phyloP scores from a whole-genome alignment of 768 basidiomycete genomes.

The Myochromella boudieri region DNA sequence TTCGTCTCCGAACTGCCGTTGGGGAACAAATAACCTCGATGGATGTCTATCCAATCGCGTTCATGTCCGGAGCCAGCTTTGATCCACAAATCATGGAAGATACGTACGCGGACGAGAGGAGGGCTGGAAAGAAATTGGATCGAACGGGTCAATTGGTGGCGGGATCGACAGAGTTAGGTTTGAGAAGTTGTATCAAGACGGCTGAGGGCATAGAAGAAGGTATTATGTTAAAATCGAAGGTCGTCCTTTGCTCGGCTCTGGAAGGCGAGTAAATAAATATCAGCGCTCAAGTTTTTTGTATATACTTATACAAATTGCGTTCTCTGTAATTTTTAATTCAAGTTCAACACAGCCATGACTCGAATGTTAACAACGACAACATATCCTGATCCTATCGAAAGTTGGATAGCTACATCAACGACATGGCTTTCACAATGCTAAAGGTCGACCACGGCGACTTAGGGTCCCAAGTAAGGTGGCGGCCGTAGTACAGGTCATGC shows the following conservation, averaged over 20 bases:
- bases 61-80: constrained; percentile 2
- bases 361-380: too few relatives aligned
- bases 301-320: too few relatives aligned
- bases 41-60: constrained; percentile 5
- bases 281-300: too few relatives aligned
- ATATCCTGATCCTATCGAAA: too few relatives aligned
- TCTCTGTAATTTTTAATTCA: too few relatives aligned
- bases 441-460: too few relatives aligned
- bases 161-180: constrained; percentile 22
- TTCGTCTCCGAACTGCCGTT: constrained; percentile 14
- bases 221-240: constrained; percentile 21
- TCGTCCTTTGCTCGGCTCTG: constrained; percentile 16
- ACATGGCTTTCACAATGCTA: too few relatives aligned
- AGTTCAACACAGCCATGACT: too few relatives aligned
- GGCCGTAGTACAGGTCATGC: too few relatives aligned
- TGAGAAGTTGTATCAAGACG: constrained; percentile 4
- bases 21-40: constrained; percentile 14
- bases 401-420: too few relatives aligned
- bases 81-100: constrained; percentile 15
- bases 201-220: background rate
- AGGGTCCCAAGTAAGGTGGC: too few relatives aligned
- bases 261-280: background rate
- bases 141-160: constrained; percentile 11
- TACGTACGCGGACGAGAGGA: constrained; percentile 13
- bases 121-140: background rate